A percentile compares a stretch with the other conserved stretches of the same genome.
These are phyloP conservation scores for Amylocarpus encephaloides DNA, from an alignment of 2,329 filamentous ascomycete species.

Conservation along the genomic window DNA sequence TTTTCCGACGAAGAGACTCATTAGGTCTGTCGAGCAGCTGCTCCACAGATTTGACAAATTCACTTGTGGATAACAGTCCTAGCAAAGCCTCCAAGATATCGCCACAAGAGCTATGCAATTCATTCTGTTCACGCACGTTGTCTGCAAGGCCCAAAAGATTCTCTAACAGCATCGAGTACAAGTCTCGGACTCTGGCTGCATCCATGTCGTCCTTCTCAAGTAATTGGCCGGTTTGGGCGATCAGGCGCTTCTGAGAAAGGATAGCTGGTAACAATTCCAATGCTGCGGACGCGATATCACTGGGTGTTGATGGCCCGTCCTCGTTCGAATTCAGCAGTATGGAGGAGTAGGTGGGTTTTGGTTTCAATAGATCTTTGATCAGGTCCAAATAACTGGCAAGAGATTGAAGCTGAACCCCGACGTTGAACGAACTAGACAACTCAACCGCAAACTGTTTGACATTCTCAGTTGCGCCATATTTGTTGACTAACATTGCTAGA, in stretches of 20 bases:
- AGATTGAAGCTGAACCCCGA: slow-evolving; percentile 70
- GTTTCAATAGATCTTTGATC: slow-evolving; percentile 66
- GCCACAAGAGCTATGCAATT: slow-evolving; percentile 53
- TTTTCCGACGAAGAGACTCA: slow-evolving; percentile 69
- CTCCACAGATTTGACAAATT: slow-evolving; percentile 86
- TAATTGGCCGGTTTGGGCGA: slow-evolving; percentile 48
- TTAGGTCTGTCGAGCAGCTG: slow-evolving; percentile 71
- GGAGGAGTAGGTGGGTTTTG: slow-evolving; percentile 68
- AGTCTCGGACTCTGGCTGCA: slow-evolving; percentile 56
- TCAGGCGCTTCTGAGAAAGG: slow-evolving; percentile 51
- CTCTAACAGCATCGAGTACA: slow-evolving; percentile 65
- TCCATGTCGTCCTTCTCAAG: slow-evolving; percentile 60
- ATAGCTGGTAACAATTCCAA: slow-evolving; percentile 52
- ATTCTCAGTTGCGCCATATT: slow-evolving; percentile 70
- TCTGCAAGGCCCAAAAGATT: slow-evolving; percentile 61
- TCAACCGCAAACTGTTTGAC: slow-evolving; percentile 70
- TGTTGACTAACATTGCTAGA: slow-evolving; percentile 82
- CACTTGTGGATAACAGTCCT: slow-evolving; percentile 74
- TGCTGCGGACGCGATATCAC: slow-evolving; percentile 47
- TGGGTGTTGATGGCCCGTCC: slow-evolving; percentile 38
- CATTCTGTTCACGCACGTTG: slow-evolving; percentile 50
- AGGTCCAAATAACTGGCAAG: slow-evolving; percentile 72
- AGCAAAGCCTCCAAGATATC: slow-evolving; percentile 74
- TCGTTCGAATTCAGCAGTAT: slow-evolving; percentile 60
- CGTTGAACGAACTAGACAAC: slow-evolving; percentile 65